Evolutionary conservation across 352 stramenopile genomes (phyloP), one percentile per base, ranked within the genome.

Genomic region (Phytophthora megakarya): DNA sequence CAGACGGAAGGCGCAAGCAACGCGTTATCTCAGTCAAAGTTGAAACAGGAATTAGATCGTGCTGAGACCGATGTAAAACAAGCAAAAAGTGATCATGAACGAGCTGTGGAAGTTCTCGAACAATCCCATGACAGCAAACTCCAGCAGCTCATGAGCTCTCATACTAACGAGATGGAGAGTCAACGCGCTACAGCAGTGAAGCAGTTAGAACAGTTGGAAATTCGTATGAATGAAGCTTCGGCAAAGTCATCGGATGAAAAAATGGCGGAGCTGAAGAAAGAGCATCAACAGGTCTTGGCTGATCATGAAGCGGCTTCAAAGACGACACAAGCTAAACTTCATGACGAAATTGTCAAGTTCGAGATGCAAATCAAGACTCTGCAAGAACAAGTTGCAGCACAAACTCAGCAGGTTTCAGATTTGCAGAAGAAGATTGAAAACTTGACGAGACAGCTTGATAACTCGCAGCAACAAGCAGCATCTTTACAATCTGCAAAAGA

Each of bases 401-500:
- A 67, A 15, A 49, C 12, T 5, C 61, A 65, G 16, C 39, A 65
- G n/a, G 16, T 70, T 15, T 11, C 37, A 32, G 57, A 65, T 1
- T 28, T 70, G 19, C 48, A 67, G 39, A 61, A 65, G 42, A 59
- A 87, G 21, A 16, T 77, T 11, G 33, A 22, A 15, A 53, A 60
- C 0, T 45, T 75, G 18, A 32, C 19, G 3, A 42, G 23, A 6
- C 65, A 75, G 42, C 42, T 63, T 51, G 39, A 46, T 5, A 77
- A 51, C 15, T 69, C 52, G 5, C 62, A 76, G 37, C 70, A 76
- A 2, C 67, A 82, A 50, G 45, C 78, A 2, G 33, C 63, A 12
- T 44, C 46, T 6, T n/a, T 78, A 10, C 50, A 75, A 18, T 18
- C 52, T 1, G 58, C 78, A 26, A 75, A 76, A 26, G 74, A 83